phyloP scores from a whole-genome alignment of 2,329 filamentous ascomycete species.

The Talaromyces sp. region DNA sequence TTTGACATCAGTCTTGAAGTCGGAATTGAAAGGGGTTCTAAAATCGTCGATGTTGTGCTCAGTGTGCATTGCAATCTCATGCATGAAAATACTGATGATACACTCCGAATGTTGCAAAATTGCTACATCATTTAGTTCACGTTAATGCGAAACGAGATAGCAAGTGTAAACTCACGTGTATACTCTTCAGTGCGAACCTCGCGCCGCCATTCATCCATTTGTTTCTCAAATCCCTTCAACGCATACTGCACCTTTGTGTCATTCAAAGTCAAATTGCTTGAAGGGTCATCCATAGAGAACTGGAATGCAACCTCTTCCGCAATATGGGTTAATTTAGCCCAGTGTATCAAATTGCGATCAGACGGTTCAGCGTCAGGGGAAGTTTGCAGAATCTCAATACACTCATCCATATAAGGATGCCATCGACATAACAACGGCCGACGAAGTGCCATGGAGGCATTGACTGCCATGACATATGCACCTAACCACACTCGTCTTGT shows the following conservation, averaged over 20 bases:
- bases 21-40: conserved; percentile 43
- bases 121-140: conserved; percentile 40
- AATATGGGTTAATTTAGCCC: conserved; percentile 59
- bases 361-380: conserved; percentile 57
- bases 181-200: conserved; percentile 54
- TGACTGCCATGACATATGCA: conserved; percentile 60
- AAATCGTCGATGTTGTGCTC: conserved; percentile 59
- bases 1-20: conserved; percentile 26
- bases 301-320: conserved; percentile 66
- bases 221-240: conserved; percentile 62
- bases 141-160: neutral
- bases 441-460: conserved; percentile 57
- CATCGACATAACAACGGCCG: conserved; percentile 59
- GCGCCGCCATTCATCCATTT: conserved; percentile 59
- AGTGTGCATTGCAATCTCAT: conserved; percentile 69
- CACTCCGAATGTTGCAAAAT: conserved; percentile 62
- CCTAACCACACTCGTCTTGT: conserved; percentile 58
- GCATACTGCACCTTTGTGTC: conserved; percentile 64
- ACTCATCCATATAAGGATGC: conserved; percentile 63
- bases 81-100: conserved; percentile 68
- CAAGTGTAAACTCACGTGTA: conserved; percentile 48
- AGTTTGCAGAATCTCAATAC: conserved; percentile 55
- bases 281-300: conserved; percentile 65
- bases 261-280: conserved; percentile 51
- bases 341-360: conserved; percentile 55